These are phyloP conservation scores for Isabelozyma pseudorhagii DNA, from an alignment of 805 yeast genomes.

Conservation along the genomic window DNA sequence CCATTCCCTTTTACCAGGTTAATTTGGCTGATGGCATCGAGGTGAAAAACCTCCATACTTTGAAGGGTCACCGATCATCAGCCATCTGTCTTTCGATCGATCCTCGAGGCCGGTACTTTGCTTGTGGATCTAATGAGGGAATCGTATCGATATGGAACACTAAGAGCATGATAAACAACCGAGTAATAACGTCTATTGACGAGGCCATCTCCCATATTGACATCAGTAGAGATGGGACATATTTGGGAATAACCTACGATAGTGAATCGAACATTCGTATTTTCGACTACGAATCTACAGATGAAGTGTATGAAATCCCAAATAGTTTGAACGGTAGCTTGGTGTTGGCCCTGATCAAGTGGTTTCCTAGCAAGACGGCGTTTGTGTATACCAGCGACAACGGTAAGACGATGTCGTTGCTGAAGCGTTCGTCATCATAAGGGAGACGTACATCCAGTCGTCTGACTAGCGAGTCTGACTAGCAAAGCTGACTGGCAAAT, in stretches of 20 bases:
- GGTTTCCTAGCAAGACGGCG: constrained; percentile 34
- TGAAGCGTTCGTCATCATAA: neutral
- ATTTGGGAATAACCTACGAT: constrained; percentile 44
- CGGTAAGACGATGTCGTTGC: constrained; percentile 24
- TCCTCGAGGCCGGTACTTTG: constrained; percentile 49
- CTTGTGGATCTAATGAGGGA: constrained; percentile 59
- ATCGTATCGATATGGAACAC: constrained; percentile 50
- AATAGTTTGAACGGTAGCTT: constrained; percentile 25
- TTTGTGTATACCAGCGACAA: constrained; percentile 27
- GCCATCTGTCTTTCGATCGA: constrained; percentile 47
- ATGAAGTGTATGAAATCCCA: constrained; percentile 28
- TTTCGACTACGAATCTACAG: constrained; percentile 27
- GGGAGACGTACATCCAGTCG: neutral
- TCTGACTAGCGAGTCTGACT: too few species aligned
- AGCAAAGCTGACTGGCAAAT: too few species aligned
- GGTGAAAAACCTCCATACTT: neutral
- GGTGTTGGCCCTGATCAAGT: constrained; percentile 23
- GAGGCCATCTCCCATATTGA: constrained; percentile 40
- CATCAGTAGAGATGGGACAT: constrained; percentile 44
- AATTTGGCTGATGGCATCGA: neutral
- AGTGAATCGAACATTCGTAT: constrained; percentile 39
- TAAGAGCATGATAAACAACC: constrained; percentile 29
- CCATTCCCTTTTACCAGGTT: constrained; percentile 22
- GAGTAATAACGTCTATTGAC: constrained; percentile 38
- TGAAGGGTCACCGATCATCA: constrained; percentile 47